phyloP scores from a whole-genome alignment of 2,329 filamentous ascomycete species.

The Elsinoe perseae region DNA sequence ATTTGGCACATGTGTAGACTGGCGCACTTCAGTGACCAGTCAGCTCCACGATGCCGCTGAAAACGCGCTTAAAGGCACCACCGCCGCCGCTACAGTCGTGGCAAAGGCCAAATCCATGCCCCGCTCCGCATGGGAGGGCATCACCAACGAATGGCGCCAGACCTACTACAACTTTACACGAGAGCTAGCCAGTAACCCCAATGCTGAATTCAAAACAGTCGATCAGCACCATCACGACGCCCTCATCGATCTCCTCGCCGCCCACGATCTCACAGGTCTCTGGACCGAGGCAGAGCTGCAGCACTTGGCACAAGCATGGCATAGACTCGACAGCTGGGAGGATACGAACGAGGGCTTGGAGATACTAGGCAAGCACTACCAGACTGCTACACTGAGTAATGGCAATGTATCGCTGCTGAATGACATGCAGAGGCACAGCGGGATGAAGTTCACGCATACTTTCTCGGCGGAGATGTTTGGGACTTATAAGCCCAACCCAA shows the following conservation, averaged over 20 bases:
- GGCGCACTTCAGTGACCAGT: conserved; percentile 59
- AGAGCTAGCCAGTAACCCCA: conserved; percentile 41
- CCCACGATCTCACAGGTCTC: conserved; percentile 43
- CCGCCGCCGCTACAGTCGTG: conserved; percentile 40
- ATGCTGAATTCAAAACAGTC: conserved; percentile 55
- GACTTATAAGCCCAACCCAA: conserved; percentile 65
- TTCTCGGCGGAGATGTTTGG: conserved; percentile 63
- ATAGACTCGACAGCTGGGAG: conserved; percentile 61
- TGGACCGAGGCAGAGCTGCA: conserved; percentile 42
- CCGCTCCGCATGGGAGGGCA: conserved; percentile 51
- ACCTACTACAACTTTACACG: conserved; percentile 46
- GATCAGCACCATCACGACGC: conserved; percentile 63
- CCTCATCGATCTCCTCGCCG: conserved; percentile 50
- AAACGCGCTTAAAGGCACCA: conserved; percentile 38
- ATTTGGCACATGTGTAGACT: conserved; percentile 75
- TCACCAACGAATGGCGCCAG: conserved; percentile 64
- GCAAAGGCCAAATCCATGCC: conserved; percentile 45
- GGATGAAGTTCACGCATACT: conserved; percentile 55
- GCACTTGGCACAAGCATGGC: conserved; percentile 57
- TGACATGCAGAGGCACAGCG: conserved; percentile 54
- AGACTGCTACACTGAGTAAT: conserved; percentile 64
- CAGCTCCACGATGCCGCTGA: conserved; percentile 49
- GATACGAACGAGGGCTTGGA: conserved; percentile 55
- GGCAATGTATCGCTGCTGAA: conserved; percentile 60
- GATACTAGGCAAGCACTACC: conserved; percentile 44